Conservation (phyloP, 148 eudicot species). For the Arbutus unedo region DNA sequence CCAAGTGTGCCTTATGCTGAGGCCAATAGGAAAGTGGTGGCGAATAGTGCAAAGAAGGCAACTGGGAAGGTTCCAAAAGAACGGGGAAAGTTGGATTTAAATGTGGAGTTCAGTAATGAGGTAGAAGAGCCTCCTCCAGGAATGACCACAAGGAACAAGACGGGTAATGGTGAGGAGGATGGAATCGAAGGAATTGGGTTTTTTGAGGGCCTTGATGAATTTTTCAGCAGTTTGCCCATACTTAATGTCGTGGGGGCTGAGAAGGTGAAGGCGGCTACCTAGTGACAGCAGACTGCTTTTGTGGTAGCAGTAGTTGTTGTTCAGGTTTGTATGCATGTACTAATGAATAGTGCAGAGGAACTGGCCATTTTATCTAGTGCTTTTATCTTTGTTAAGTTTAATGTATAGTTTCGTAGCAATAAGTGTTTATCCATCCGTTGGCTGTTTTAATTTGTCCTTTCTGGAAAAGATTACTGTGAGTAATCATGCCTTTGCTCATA, state of each 20-base stretch:
- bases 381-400: conserved; percentile 13
- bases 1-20: conserved; percentile 3
- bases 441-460: conserved; percentile 9
- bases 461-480: conserved; percentile 11
- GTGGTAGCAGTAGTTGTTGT: conserved; percentile 19
- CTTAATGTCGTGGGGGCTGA: conserved; percentile 50
- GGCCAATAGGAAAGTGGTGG: conserved; percentile 9
- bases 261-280: conserved; percentile 53
- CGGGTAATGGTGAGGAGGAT: conserved; percentile 38
- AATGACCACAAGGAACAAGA: conserved; percentile 22
- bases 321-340: conserved; percentile 35
- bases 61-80: conserved; percentile 31
- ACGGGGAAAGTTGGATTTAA: conserved; percentile 56
- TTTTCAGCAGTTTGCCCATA: conserved; percentile 56
- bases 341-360: conserved; percentile 15
- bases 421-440: neutral
- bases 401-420: conserved; percentile 18
- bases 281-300: conserved; percentile 21
- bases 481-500: conserved; percentile 5
- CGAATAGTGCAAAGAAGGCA: conserved; percentile 8
- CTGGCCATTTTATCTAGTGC: conserved; percentile 10
- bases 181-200: conserved; percentile 56
- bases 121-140: conserved; percentile 53
- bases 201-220: conserved; percentile 69
- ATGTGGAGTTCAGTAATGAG: conserved; percentile 60